Evolutionary conservation across 2,329 filamentous ascomycete species (phyloP).

Genomic region (Ilyonectria destructans): DNA sequence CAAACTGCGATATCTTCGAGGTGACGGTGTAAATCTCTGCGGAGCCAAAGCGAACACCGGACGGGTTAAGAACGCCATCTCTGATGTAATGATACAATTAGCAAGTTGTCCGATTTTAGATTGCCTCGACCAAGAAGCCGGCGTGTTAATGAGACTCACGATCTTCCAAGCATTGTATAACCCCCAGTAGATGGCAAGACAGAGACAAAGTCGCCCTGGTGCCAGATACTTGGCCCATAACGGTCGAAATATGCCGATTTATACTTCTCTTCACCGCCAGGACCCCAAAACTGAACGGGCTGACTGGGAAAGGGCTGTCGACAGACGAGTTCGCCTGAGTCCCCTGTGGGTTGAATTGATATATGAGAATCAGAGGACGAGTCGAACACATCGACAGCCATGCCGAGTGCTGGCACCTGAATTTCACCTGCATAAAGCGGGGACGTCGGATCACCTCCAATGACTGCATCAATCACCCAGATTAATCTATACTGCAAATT

Average conservation of each 20-base stretch:
- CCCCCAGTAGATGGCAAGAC: constrained; percentile 9
- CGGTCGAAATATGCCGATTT: constrained; percentile 19
- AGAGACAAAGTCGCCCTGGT: constrained; percentile 20
- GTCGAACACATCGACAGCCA: constrained; percentile 24
- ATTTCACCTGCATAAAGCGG: constrained; percentile 23
- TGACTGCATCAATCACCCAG: constrained; percentile 2
- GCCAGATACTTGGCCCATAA: constrained; percentile 8
- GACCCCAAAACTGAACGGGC: constrained; percentile 24
- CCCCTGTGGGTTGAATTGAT: constrained; percentile 2
- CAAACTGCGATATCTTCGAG: constrained; percentile 2
- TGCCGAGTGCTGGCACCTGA: constrained; percentile 10
- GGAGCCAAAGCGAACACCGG: constrained; percentile 27
- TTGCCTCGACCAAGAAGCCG: too few species aligned
- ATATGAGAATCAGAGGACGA: neutral
- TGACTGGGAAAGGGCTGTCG: constrained; percentile 25
- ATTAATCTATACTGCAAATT: too few species aligned
- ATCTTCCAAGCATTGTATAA: constrained; percentile 21
- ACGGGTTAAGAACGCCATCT: constrained; percentile 31
- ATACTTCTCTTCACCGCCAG: constrained; percentile 14
- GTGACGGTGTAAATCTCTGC: constrained; percentile 28
- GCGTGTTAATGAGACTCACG: neutral
- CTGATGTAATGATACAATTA: neutral
- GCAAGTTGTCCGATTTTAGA: too few species aligned
- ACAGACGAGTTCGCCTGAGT: constrained; percentile 26
- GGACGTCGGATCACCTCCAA: constrained; percentile 7